Evolutionary conservation across 164 flowering plant species (phyloP), one percentile per base, ranked within the genome.

Genomic region (Chloranthus sessilifolius): DNA sequence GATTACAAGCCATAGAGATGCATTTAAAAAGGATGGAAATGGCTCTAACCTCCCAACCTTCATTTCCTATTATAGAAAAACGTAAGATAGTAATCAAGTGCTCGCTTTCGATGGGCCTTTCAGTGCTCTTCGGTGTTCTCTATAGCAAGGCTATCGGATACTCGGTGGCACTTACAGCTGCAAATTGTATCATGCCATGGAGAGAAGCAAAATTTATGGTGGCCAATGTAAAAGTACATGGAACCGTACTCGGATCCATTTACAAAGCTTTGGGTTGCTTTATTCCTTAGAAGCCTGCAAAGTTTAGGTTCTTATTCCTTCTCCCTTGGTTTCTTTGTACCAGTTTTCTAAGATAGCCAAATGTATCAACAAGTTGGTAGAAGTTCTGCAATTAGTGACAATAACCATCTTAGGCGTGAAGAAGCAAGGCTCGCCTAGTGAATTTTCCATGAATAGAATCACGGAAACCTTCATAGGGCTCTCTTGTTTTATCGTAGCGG

Each of bases 281-380:
- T 53, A 6, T 83, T 3, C 74, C 89, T 26, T 65, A 71, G 41
- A 78, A 52, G 41, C 66, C 63, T 26, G 52, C 64, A 37, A 53
- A 63, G 15, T 17, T 81, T 7, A 74, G 96, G 60, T 67, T 88
- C 63, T 3, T 85, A 0, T 60, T 83, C 9, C 77, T 92, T 17
- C 64, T 92, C 28, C 98, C 98, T 5, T 92, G 95, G 95, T 71
- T 92, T 64, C 46, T 88, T 30, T 72, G 88, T 77, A 65, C 80
- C 11, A 73, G 73, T 41, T 83, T 92, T 47, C 52, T 92, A 2
- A 47, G 74, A 60, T 0, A 88, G 98, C 76, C 43, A 43, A 15
- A 83, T 83, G 87, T 88, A 82, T 49, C 94, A 87, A 2, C 86
- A 67, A 19, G 95, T 87, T 0, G 98, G 98, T 2, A 88, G 80